These are phyloP conservation scores for Lodderomyces jiufengensis DNA, from an alignment of 1,139 yeast genomes.

Conservation along the genomic window DNA sequence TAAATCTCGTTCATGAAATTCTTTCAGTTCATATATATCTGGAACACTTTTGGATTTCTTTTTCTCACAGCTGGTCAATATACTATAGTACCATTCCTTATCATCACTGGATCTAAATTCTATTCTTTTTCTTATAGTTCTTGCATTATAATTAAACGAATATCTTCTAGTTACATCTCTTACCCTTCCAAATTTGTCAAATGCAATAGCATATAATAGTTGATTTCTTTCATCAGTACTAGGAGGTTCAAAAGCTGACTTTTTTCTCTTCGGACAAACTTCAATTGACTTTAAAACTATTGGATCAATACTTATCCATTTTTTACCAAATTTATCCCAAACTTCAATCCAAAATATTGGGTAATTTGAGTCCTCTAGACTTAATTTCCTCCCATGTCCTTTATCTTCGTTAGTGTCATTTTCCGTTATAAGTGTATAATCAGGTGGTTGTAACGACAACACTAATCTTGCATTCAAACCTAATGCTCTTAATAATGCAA, in stretches of 20 bases:
- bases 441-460: conserved; percentile 87
- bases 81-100: conserved; percentile 58
- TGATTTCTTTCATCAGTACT: conserved; percentile 54
- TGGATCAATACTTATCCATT: conserved; percentile 89
- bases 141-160: conserved; percentile 66
- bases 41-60: conserved; percentile 36
- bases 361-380: conserved; percentile 34
- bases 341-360: conserved; percentile 95
- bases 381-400: no score
- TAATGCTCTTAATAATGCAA: conserved; percentile 65
- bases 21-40: conserved; percentile 70
- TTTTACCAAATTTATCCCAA: conserved; percentile 69
- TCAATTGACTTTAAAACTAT: conserved; percentile 63
- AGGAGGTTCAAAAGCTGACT: conserved; percentile 77
- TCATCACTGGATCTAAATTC: conserved; percentile 52
- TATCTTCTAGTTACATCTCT: conserved; percentile 87
- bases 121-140: conserved; percentile 69
- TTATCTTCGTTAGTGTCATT: conserved; percentile 11
- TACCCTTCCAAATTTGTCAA: conserved; percentile 59
- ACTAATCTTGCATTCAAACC: conserved; percentile 74
- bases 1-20: conserved; percentile 61
- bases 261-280: conserved; percentile 51
- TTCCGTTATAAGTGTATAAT: conserved; percentile 48
- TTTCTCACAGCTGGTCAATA: conserved; percentile 32
- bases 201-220: conserved; percentile 74